These are phyloP conservation scores for Globisporangium alternatum DNA, from an alignment of 352 stramenopile genomes.

Conservation along the genomic window DNA sequence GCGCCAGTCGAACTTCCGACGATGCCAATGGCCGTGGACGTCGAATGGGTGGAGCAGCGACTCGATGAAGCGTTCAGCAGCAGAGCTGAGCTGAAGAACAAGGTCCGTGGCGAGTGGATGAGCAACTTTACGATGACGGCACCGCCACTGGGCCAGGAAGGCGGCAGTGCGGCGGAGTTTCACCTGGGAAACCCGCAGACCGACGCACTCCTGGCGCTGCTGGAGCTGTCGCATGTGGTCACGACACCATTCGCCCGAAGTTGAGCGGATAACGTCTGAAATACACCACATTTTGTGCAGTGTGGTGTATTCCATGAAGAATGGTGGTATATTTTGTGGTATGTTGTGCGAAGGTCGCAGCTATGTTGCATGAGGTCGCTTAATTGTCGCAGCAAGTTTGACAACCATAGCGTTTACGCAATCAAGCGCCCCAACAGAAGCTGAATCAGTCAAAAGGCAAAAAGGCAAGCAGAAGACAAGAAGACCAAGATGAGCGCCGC, in stretches of 20 bases:
- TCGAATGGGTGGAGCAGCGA: constrained; percentile 32
- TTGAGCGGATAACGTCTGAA: background rate
- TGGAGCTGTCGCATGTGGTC: constrained; percentile 72
- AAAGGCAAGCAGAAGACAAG: background rate
- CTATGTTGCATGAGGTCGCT: too few relatives aligned
- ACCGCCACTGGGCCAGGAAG: constrained; percentile 15
- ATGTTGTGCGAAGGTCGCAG: too few relatives aligned
- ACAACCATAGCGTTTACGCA: too few relatives aligned
- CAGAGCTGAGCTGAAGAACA: constrained; percentile 2
- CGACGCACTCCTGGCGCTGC: constrained; percentile 64
- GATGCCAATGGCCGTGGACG: constrained; percentile 33
- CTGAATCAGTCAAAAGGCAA: too few relatives aligned
- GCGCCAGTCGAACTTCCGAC: constrained; percentile 24
- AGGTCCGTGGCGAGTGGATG: constrained; percentile 17
- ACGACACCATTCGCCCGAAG: constrained; percentile 27
- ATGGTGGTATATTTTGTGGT: too few relatives aligned
- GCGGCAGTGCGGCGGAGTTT: background rate
- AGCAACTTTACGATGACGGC: constrained; percentile 30
- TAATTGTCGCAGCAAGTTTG: too few relatives aligned
- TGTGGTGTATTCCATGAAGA: background rate
- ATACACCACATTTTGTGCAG: background rate
- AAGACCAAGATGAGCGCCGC: constrained; percentile 22
- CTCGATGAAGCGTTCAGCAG: constrained; percentile 4
- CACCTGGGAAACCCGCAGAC: constrained; percentile 84
- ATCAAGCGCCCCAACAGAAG: too few relatives aligned